phyloP scores from a whole-genome alignment of 2,329 filamentous ascomycete species.

The Fusarium keratoplasticum region DNA sequence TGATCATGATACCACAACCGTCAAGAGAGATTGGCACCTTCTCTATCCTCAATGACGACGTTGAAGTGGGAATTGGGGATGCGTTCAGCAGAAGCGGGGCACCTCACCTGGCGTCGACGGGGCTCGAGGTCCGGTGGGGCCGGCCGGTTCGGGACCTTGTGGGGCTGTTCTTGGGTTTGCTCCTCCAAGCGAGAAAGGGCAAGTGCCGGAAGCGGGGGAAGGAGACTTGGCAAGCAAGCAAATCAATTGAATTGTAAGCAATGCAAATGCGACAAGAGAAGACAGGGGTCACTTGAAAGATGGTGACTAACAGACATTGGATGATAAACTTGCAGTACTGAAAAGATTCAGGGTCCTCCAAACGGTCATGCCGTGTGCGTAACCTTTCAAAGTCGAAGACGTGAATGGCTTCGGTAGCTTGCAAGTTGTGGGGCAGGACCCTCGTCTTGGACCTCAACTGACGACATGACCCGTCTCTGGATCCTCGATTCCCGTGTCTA shows the following conservation, averaged over 20 bases:
- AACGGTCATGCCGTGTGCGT: slow-evolving; percentile 20
- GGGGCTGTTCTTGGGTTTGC: not conserved
- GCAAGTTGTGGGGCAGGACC: slow-evolving; percentile 13
- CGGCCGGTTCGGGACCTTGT: slow-evolving; percentile 22
- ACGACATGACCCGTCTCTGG: slow-evolving; percentile 33
- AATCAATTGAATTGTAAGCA: not conserved
- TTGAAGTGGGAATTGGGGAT: slow-evolving; percentile 24
- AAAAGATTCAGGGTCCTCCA: slow-evolving; percentile 18
- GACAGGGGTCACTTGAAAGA: not conserved
- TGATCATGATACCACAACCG: not conserved
- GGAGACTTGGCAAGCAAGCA: not conserved
- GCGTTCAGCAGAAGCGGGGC: slow-evolving; percentile 13
- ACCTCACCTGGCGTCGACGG: slow-evolving; percentile 6
- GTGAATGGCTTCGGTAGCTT: slow-evolving; percentile 18
- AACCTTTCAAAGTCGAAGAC: slow-evolving; percentile 18
- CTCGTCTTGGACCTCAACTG: slow-evolving; percentile 22
- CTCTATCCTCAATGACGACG: slow-evolving; percentile 24
- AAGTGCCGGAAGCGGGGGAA: slow-evolving; percentile 34
- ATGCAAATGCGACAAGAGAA: not conserved
- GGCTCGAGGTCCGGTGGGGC: slow-evolving; percentile 32
- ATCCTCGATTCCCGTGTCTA: slow-evolving; percentile 34
- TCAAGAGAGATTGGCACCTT: slow-evolving; percentile 13
- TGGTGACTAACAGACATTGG: not conserved
- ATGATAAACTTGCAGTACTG: not conserved
- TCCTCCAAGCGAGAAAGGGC: slow-evolving; percentile 10